phyloP scores from a whole-genome alignment of 805 yeast species.

The Danielozyma ontarioensis region DNA sequence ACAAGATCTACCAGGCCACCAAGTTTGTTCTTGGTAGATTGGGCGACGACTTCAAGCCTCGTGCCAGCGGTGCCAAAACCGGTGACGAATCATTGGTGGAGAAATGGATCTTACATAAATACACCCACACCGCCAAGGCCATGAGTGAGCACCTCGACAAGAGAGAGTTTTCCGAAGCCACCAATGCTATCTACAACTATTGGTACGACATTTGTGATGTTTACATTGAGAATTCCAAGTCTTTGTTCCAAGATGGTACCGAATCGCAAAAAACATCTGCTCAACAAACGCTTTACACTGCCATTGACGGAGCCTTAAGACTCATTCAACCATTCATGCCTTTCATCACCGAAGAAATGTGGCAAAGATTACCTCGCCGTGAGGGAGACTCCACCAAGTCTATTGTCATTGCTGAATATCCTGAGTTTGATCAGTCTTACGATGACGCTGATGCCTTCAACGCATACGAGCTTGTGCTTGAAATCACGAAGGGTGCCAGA shows the following conservation, averaged over 20 bases:
- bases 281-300: slow-evolving; percentile 87
- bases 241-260: slow-evolving; percentile 86
- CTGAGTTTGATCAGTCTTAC: slow-evolving; percentile 55
- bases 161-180: slow-evolving; percentile 86
- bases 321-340: slow-evolving; percentile 99
- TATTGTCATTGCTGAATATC: slow-evolving; percentile 77
- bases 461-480: slow-evolving; percentile 80
- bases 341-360: slow-evolving; percentile 92
- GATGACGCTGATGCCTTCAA: slow-evolving; percentile 60
- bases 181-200: slow-evolving; percentile 83
- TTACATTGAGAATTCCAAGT: slow-evolving; percentile 95
- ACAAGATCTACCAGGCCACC: slow-evolving; percentile 98
- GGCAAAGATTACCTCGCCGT: slow-evolving; percentile 96
- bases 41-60: slow-evolving; percentile 84
- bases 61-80: slow-evolving; percentile 54
- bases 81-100: slow-evolving; percentile 91
- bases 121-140: slow-evolving; percentile 61
- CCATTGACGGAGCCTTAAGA: slow-evolving; percentile 86
- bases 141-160: slow-evolving; percentile 66
- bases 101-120: slow-evolving; percentile 91
- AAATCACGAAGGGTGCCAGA: slow-evolving; percentile 85
- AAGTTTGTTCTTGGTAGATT: slow-evolving; percentile 91
- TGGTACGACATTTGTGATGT: slow-evolving; percentile 98
- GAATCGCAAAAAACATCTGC: slow-evolving; percentile 82
- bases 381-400: slow-evolving; percentile 62